Base-by-base conservation (phyloP, 1,284 basidiomycete species). In the Phenoliferia sp. region DNA sequence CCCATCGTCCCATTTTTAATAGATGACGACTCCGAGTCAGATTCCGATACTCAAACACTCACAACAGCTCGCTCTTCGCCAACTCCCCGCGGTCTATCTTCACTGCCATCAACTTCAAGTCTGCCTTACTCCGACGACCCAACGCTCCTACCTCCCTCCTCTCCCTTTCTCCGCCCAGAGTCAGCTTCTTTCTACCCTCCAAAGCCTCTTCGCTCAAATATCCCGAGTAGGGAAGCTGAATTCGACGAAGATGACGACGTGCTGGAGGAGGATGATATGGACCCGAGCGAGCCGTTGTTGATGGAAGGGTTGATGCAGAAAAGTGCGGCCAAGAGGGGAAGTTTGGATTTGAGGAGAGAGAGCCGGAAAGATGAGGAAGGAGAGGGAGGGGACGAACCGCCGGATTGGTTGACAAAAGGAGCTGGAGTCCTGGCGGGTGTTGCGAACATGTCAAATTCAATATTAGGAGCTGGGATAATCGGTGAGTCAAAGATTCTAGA, bases 361-460 rank as follows among this genome's bases (percentile, higher is more conserved):
- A 35, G 67, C 36, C 57, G 64, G 50, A 71, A 68, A 33, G 70
- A 71, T 26, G 28, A 75, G 9, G 73, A 76, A n/a, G 62, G 69
- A 50, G 73, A 62, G 66, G 83, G 59, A 83, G 81, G 65, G 84
- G n/a, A n/a, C n/a, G 76, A 72, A 71, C 73, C 39, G 66, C 80
- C 80, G 9, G 79, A 80, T 36, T 81, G 80, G 80, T 71, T 80
- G 31, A 75, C 74, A 32, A 74, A 77, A 34, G 91, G 91, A 31
- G 92, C 92, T 33, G 88, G 88, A 0, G 81, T 94, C 79, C 61
- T 93, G 3, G 90, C 92, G 74, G 92, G 90, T 9, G 85, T 94
- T 61, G 90, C 73, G 15, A 72, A 81, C 77, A 82, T 83, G 82
- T 92, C 93, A 34, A 99, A 99, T 79, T 94, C 92, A 7, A 98